Conservation (phyloP, 495 filamentous ascomycete species). For the Aspergillus bridgeri region DNA sequence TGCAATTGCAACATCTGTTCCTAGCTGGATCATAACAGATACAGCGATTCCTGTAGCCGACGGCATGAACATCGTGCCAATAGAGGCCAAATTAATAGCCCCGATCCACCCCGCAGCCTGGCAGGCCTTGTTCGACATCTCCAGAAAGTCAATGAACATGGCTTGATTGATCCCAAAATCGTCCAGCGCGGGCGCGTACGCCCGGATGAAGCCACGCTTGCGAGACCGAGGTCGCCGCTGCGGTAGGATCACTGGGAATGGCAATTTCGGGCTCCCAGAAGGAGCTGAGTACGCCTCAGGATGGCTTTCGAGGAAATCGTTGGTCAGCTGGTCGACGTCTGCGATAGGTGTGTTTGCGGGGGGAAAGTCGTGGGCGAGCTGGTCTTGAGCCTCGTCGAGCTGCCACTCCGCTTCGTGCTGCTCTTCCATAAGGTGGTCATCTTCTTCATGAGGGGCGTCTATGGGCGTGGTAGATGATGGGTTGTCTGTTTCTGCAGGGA, state of each 20-base stretch:
- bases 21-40: conserved; percentile 38
- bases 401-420: conserved; percentile 45
- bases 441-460: not conserved
- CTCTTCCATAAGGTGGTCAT: conserved; percentile 7
- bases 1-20: conserved; percentile 43
- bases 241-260: conserved; percentile 32
- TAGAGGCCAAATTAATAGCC: conserved; percentile 43
- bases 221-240: conserved; percentile 31
- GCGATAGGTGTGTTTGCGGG: not conserved
- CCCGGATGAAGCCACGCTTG: conserved; percentile 29
- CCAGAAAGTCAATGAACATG: conserved; percentile 54
- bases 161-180: conserved; percentile 49
- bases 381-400: conserved; percentile 48
- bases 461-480: not conserved
- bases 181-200: conserved; percentile 51
- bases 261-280: conserved; percentile 26
- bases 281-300: conserved; percentile 9
- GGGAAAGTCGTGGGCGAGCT: conserved; percentile 9
- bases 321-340: conserved; percentile 11
- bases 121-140: conserved; percentile 41
- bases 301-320: conserved; percentile 19
- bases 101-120: conserved; percentile 35
- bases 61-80: conserved; percentile 38
- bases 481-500: not conserved
- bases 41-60: conserved; percentile 41